These are phyloP conservation scores for Colletotrichum gigasporum DNA, from an alignment of 2,329 filamentous ascomycete species.

Conservation along the genomic window DNA sequence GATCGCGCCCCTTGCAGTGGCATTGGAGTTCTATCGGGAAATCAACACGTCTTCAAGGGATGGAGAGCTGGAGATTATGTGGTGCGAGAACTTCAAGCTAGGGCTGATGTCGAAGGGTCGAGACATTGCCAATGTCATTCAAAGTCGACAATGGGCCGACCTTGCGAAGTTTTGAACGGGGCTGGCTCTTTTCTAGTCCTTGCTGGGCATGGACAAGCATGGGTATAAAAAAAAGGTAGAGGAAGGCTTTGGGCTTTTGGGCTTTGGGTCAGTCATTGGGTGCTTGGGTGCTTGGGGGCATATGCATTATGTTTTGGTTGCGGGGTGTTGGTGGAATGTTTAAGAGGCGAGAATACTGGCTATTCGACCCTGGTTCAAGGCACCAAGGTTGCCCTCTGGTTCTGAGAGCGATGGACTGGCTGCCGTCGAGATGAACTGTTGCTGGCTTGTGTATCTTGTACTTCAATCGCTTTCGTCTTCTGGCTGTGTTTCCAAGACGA, in stretches of 20 bases:
- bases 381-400: not conserved
- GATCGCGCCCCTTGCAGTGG: conserved; percentile 52
- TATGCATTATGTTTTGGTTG: not conserved
- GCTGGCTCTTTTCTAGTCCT: not conserved
- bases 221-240: not conserved
- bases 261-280: no score
- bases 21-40: conserved; percentile 52
- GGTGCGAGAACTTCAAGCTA: conserved; percentile 55
- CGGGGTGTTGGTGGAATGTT: no score
- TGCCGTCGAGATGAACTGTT: not conserved
- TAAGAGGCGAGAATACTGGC: not conserved
- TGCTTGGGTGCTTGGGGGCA: not conserved
- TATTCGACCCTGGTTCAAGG: not conserved
- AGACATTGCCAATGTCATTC: conserved; percentile 49
- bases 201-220: not conserved
- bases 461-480: not conserved
- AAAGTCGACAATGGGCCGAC: conserved; percentile 50
- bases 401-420: not conserved
- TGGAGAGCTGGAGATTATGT: conserved; percentile 55
- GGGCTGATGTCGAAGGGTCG: conserved; percentile 51
- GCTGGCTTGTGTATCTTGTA: not conserved
- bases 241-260: not conserved
- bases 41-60: conserved; percentile 50
- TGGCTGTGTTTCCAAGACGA: no score
- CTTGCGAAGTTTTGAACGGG: conserved; percentile 33